Percentiles rank a stretch among this genome's conserved stretches.
Evolutionary conservation across 345 rosid genomes (phyloP).

Genomic region (Populus deltoides): DNA sequence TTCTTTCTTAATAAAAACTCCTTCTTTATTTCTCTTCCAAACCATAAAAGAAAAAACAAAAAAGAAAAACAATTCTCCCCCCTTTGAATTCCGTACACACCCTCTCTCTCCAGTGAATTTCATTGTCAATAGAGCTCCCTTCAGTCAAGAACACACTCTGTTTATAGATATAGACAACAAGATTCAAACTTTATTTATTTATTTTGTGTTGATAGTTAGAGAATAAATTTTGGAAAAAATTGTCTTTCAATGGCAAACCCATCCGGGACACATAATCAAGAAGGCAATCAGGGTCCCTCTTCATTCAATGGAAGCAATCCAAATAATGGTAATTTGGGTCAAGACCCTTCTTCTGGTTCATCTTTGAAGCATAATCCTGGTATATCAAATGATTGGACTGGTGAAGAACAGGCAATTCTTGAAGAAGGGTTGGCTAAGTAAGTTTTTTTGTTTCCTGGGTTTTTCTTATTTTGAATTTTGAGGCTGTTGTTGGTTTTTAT

Average conservation of each 20-base stretch:
- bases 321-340: constrained; percentile 19
- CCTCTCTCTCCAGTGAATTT: neutral
- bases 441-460: constrained; percentile 20
- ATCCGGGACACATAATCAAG: constrained; percentile 45
- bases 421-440: constrained; percentile 48
- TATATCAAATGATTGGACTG: constrained; percentile 53
- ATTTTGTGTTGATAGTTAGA: neutral
- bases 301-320: constrained; percentile 38
- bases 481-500: neutral
- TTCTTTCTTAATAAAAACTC: neutral
- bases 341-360: constrained; percentile 29
- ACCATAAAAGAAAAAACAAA: neutral
- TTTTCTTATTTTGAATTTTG: neutral
- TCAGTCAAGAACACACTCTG: neutral
- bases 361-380: constrained; percentile 60
- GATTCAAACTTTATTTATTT: neutral
- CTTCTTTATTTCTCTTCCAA: neutral
- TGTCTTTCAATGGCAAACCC: constrained; percentile 47
- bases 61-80: neutral
- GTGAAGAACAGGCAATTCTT: constrained; percentile 51
- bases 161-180: neutral
- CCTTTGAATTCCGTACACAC: neutral
- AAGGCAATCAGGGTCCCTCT: constrained; percentile 34
- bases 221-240: neutral
- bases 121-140: constrained; percentile 1